Base-by-base conservation (phyloP, 2,329 filamentous ascomycete genomes). In the Ampelomyces quisqualis region DNA sequence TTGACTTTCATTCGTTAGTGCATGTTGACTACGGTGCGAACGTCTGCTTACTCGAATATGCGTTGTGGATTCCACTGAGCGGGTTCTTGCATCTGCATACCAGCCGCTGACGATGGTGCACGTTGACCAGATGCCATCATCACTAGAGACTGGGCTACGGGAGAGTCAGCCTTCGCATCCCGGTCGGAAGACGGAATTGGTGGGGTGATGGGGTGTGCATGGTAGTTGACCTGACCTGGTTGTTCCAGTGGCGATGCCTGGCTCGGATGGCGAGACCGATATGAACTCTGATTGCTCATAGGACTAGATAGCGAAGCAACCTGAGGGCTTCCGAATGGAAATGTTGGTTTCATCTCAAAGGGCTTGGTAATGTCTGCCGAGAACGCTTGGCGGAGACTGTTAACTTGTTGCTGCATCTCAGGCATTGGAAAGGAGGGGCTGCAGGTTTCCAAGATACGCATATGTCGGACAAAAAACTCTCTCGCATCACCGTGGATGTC, bases 401-500 rank as follows among this genome's bases (percentile, higher is more conserved):
- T 85, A 51, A 97, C 89, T 67, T 96, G 90, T 38, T 83, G 84
- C 64, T 94, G 85, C 71, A 95, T 86, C 57, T 96, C 90, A 2
- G 87, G 85, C 79, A 94, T 89, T 2, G 88, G 86, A 86, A 88
- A 94, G 4, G 84, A 82, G 7, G 79, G 77, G 62, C 88, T 87
- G 55, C 90, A 93, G 51, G 82, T 84, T 67, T 97, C 91, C 43
- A 97, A 75, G 24, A 97, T 85, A 40, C 90, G 83, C 91, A 97
- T 96, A 58, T 96, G 90, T 33, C 91, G 80, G 2, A 88, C 86
- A 60, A 97, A 97, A 64, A 86, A 97, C 47, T 91, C 86, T 21
- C 88, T 80, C 5, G 91, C 88, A 65, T 95, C 89, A 0, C 77
- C 75, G 62, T 93, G 90, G 42, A 95, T 79, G 26, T 93, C 87